Conservation (phyloP, 768 basidiomycete species). For the Wakefieldia striispora region DNA sequence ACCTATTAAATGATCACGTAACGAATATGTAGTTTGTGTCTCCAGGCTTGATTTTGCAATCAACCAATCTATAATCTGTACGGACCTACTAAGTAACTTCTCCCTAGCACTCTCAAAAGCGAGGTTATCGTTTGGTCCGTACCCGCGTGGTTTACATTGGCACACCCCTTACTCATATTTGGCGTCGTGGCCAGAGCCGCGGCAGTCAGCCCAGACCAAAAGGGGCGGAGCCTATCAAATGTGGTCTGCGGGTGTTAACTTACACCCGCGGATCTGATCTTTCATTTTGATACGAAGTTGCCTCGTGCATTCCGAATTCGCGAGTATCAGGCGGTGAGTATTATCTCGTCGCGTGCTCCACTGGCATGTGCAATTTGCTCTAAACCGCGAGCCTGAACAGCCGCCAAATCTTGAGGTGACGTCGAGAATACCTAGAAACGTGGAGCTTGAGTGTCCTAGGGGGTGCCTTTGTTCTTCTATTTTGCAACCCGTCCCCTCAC, state of each 20-base stretch:
- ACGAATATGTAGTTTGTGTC: slow-evolving; percentile 2
- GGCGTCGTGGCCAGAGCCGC: slow-evolving; percentile 7
- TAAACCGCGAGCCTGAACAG: slow-evolving; percentile 1
- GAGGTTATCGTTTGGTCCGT: not conserved
- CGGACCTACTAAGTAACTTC: slow-evolving; percentile 8
- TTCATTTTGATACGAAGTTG: slow-evolving; percentile 16
- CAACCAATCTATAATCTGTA: slow-evolving; percentile 11
- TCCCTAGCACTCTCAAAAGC: slow-evolving; percentile 3
- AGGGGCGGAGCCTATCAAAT: slow-evolving; percentile 12
- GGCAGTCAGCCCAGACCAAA: slow-evolving; percentile 20
- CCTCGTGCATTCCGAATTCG: slow-evolving; percentile 25
- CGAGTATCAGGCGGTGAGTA: slow-evolving; percentile 2
- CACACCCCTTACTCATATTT: not conserved
- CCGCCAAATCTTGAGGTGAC: not conserved
- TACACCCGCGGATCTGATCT: slow-evolving; percentile 34
- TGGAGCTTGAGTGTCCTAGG: not conserved
- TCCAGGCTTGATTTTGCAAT: not conserved
- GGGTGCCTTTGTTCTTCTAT: not conserved
- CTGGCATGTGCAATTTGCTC: not conserved
- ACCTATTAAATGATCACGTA: slow-evolving; percentile 29
- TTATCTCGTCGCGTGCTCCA: slow-evolving; percentile 6
- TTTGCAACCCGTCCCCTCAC: not conserved
- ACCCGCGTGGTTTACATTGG: not conserved
- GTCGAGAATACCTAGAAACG: not conserved
- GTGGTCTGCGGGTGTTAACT: slow-evolving; percentile 11